Base-by-base conservation (phyloP, 2,329 filamentous ascomycete genomes). In the Cryoendolithus antarcticus region DNA sequence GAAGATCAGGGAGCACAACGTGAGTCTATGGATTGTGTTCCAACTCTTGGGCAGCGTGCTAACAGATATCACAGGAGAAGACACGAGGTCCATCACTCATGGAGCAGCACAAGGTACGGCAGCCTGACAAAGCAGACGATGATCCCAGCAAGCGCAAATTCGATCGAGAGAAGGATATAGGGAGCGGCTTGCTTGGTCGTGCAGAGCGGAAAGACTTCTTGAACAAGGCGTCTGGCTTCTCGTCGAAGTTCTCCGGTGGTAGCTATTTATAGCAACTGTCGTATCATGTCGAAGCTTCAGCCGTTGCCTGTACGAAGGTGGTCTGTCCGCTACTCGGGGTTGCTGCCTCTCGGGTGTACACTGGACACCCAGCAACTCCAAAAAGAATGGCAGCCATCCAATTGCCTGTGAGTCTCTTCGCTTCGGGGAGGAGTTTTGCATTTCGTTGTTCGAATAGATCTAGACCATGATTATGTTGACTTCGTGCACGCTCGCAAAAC, bases 111-210 rank as follows among this genome's bases (percentile, higher is more conserved):
- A 58, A 61, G 43, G 63, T 63, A 46, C 60, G 57, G 13, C 62
- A 60, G 30, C 66, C 72, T 11, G 76, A 79, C 45, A 76, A 85
- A 46, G 84, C 91, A 13, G 65, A 68, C 36, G 89, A 95, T 61
- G 88, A 96, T 57, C 89, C 91, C 1, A 94, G 86, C 60, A 81
- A 82, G 61, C 71, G 89, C 44, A 81, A 76, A 0, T 96, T 96
- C 62, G 86, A 95, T 63, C 73, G 78, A 46, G 85, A 95, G 60
- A 96, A 95, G 65, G 91, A 96, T 59, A 94, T 96, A 76, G 81
- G 76, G 30, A 76, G 95, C 38, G 81, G 77, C 19, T 32, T 35
- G 6, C 40, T 42, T 10, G 50, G 51, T 3, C 67, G 77, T 48
- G 71, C 78, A 29, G 79, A 94, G 65, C 75, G 80, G 49, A 75